Evolutionary conservation across 2,329 filamentous ascomycete genomes (phyloP).

Genomic region (Neopestalotiopsis sp.): DNA sequence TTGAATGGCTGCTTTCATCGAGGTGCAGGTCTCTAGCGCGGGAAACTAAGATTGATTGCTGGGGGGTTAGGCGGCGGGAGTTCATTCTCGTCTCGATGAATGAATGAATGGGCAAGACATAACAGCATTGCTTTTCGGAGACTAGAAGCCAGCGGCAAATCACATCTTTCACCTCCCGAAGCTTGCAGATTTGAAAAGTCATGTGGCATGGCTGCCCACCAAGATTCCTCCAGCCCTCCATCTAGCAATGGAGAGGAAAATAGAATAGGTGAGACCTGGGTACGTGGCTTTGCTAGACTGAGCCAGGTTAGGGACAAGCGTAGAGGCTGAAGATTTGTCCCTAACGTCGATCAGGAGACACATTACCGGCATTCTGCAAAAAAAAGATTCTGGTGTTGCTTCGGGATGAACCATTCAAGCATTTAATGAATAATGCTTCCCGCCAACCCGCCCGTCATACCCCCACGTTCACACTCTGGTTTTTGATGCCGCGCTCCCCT

Average conservation of each 20-base stretch:
- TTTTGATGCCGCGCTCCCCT: not conserved
- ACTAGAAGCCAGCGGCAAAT: conserved; percentile 1
- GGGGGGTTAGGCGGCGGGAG: not conserved
- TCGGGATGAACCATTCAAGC: not conserved
- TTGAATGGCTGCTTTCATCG: conserved; percentile 12
- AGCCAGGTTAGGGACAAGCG: no score
- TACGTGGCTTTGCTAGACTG: not conserved
- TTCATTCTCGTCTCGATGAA: not conserved
- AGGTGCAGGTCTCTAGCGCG: conserved; percentile 12
- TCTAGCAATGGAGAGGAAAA: not conserved
- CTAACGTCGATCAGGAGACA: no score
- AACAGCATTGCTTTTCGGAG: conserved; percentile 7
- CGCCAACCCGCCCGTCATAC: not conserved
- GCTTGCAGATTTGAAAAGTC: conserved; percentile 2
- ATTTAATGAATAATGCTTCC: not conserved
- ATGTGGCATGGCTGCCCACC: not conserved
- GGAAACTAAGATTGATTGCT: not conserved
- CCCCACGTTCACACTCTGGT: not conserved
- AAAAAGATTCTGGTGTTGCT: not conserved
- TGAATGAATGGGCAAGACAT: not conserved
- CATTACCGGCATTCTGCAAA: no score
- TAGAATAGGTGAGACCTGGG: not conserved
- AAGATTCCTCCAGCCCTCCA: not conserved
- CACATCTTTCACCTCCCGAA: not conserved
- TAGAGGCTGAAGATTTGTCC: no score